phyloP scores from a whole-genome alignment of 345 rosid genomes.

The Rhizophora mangle region DNA sequence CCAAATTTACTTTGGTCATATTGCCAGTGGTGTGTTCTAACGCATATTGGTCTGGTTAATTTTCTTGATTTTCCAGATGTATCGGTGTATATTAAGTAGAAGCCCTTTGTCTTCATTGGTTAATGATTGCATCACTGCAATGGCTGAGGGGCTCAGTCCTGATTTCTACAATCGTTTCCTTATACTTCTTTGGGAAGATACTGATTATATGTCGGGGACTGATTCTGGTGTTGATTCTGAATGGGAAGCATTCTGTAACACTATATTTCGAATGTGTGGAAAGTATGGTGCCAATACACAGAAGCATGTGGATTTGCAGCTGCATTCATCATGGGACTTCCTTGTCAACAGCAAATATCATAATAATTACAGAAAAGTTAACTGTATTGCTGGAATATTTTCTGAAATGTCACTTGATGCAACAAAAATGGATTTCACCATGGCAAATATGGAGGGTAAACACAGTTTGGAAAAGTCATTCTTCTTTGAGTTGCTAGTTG shows the following conservation, averaged over 20 bases:
- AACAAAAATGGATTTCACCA: slow-evolving; percentile 28
- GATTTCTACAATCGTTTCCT: slow-evolving; percentile 69
- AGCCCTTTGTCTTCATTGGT: slow-evolving; percentile 79
- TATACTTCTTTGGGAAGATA: slow-evolving; percentile 79
- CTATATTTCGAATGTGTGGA: slow-evolving; percentile 59
- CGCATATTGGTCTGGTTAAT: background rate
- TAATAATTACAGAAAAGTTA: slow-evolving; percentile 50
- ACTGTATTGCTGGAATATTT: slow-evolving; percentile 35
- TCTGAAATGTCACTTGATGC: slow-evolving; percentile 30
- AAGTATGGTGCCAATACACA: slow-evolving; percentile 37
- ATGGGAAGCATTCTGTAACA: slow-evolving; percentile 66
- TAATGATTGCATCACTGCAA: slow-evolving; percentile 76
- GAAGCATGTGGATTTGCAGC: slow-evolving; percentile 30
- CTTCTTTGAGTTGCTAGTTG: slow-evolving; percentile 50
- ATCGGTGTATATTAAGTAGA: slow-evolving; percentile 72
- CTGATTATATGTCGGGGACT: slow-evolving; percentile 41
- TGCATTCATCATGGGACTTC: slow-evolving; percentile 77
- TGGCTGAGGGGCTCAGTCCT: slow-evolving; percentile 80
- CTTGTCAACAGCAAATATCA: slow-evolving; percentile 82
- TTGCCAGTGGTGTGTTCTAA: background rate
- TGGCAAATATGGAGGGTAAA: slow-evolving; percentile 32
- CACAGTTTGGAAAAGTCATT: slow-evolving; percentile 38
- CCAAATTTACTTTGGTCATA: background rate
- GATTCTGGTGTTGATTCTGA: slow-evolving; percentile 54
- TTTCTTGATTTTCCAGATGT: slow-evolving; percentile 46